phyloP scores from a whole-genome alignment of 495 filamentous ascomycete species.

The Copromyces sp. region DNA sequence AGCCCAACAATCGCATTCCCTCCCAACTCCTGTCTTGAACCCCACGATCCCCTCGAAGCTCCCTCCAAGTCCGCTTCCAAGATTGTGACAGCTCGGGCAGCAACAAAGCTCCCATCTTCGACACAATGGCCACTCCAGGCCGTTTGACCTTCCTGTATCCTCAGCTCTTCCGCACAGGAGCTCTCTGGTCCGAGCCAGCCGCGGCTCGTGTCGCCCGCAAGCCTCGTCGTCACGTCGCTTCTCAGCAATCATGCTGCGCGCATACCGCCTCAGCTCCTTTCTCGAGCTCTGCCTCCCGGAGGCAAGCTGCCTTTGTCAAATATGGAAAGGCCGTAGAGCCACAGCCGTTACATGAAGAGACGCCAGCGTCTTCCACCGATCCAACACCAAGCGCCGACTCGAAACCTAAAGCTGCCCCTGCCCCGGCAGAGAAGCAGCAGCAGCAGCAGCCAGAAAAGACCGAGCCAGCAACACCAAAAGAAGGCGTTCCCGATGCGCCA shows the following conservation, averaged over 20 bases:
- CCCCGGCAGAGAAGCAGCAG: constrained; percentile 8
- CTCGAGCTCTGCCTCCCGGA: constrained; percentile 20
- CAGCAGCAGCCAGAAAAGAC: constrained; percentile 6
- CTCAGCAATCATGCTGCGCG: constrained; percentile 8
- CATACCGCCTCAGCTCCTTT: constrained; percentile 17
- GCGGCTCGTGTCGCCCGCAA: constrained; percentile 13
- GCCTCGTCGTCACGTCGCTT: constrained; percentile 13
- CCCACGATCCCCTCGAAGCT: neutral
- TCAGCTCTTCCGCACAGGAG: constrained; percentile 44
- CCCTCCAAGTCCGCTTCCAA: neutral
- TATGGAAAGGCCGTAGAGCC: constrained; percentile 59
- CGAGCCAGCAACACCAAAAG: constrained; percentile 2
- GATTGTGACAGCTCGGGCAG: neutral
- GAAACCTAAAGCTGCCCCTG: constrained; percentile 10
- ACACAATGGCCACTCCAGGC: constrained; percentile 48
- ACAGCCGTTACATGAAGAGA: neutral
- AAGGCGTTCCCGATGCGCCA: neutral
- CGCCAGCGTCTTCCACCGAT: neutral
- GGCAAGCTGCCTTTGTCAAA: constrained; percentile 28
- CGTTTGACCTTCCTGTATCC: constrained; percentile 70
- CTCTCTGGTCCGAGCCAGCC: constrained; percentile 26
- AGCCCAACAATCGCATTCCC: neutral
- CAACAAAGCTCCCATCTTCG: neutral
- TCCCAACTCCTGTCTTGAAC: neutral
- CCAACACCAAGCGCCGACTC: neutral